Percentiles rank a stretch among this genome's conserved stretches.
Evolutionary conservation across 768 basidiomycete genomes (phyloP).

Genomic region (Lactarius tabidus): DNA sequence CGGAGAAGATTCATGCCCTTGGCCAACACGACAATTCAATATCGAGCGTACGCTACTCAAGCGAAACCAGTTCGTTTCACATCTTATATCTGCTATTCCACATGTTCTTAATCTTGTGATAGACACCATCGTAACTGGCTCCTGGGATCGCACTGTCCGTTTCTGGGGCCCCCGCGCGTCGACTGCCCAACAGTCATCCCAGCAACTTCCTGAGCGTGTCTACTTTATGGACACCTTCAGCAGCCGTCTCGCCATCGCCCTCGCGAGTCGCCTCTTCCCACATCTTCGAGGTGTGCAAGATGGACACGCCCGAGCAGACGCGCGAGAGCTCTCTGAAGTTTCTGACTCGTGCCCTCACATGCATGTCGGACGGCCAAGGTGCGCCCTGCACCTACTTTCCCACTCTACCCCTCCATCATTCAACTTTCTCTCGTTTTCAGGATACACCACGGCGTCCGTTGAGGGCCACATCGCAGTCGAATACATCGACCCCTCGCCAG

Average conservation of each 20-base stretch:
- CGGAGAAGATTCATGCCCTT: conserved; percentile 66
- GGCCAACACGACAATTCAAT: conserved; percentile 82
- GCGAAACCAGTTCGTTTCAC: conserved; percentile 54
- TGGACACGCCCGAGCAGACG: conserved; percentile 69
- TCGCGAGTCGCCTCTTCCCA: conserved; percentile 89
- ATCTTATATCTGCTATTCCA: background rate
- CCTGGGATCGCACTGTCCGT: conserved; percentile 87
- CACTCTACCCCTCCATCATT: background rate
- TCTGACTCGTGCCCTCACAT: conserved; percentile 86
- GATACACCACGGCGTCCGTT: conserved; percentile 89
- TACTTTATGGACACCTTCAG: conserved; percentile 80
- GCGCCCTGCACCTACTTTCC: conserved; percentile 7
- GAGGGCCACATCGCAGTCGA: conserved; percentile 97
- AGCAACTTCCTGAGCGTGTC: conserved; percentile 75
- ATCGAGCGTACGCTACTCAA: conserved; percentile 68
- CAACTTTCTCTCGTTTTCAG: conserved; percentile 36
- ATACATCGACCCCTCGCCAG: conserved; percentile 82
- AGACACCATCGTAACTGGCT: conserved; percentile 80
- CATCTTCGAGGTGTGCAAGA: conserved; percentile 82
- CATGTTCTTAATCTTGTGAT: background rate
- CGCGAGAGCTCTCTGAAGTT: conserved; percentile 93
- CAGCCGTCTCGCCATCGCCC: conserved; percentile 81
- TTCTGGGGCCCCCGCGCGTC: conserved; percentile 80
- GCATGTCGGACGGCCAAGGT: conserved; percentile 94
- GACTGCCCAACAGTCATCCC: conserved; percentile 52